Conservation (phyloP, 139 green algal genomes). For the Closterium sp. region DNA sequence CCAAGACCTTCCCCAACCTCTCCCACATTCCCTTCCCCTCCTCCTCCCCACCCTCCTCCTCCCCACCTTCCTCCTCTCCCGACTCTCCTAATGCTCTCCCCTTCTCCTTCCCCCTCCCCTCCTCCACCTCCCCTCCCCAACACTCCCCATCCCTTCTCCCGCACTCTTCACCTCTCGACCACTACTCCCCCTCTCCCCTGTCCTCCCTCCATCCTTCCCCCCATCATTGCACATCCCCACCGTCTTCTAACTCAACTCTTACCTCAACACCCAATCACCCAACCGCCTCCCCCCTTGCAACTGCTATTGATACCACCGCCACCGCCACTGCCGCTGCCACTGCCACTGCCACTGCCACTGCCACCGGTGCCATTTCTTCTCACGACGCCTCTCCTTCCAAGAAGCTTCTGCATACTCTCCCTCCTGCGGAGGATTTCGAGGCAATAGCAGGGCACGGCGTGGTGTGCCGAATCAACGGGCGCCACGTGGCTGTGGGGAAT, state of each 20-base stretch:
- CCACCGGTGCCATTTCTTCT: background rate
- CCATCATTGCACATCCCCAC: background rate
- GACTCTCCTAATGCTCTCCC: background rate
- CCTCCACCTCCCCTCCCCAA: background rate
- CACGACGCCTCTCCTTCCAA: background rate
- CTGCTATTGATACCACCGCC: background rate
- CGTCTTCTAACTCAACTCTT: background rate
- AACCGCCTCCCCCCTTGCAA: too few relatives aligned
- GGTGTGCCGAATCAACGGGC: constrained; percentile 33
- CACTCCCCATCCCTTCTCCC: background rate
- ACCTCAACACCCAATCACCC: background rate
- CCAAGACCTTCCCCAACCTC: background rate
- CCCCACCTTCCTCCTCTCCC: background rate
- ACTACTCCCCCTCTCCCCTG: background rate
- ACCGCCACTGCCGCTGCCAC: background rate
- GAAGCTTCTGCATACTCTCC: constrained; percentile 4
- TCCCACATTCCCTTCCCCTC: background rate
- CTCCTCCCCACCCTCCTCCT: background rate
- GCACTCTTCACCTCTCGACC: background rate
- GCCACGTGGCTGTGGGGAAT: constrained; percentile 49
- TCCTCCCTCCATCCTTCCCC: background rate
- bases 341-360: too few relatives aligned
- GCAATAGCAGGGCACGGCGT: constrained; percentile 44
- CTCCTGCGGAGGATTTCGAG: constrained; percentile 32
- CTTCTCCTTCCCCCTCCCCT: background rate